Evolutionary conservation across 768 basidiomycete species (phyloP).

Genomic region (Pulveroboletus sp.): DNA sequence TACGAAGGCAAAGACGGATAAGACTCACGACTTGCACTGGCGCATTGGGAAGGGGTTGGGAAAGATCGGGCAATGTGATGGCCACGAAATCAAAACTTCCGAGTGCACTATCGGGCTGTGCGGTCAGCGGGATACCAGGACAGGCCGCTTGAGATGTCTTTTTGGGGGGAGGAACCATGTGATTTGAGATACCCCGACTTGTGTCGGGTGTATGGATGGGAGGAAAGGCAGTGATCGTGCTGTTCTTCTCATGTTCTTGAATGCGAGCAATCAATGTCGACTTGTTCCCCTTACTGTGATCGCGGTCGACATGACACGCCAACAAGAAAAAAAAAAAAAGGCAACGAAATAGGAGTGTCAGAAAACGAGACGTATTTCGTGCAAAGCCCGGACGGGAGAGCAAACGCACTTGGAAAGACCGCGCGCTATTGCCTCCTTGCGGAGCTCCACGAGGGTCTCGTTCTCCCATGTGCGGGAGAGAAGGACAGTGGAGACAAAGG

Average conservation of each 20-base stretch:
- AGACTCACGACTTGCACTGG: slow-evolving; percentile 56
- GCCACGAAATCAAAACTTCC: slow-evolving; percentile 37
- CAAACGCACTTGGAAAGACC: slow-evolving; percentile 50
- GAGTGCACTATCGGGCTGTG: slow-evolving; percentile 16
- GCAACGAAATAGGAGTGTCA: neutral
- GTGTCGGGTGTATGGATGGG: slow-evolving; percentile 10
- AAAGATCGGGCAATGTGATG: slow-evolving; percentile 54
- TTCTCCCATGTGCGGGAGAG: slow-evolving; percentile 55
- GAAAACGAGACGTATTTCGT: neutral
- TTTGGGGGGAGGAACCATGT: slow-evolving; percentile 19
- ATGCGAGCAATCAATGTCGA: slow-evolving; percentile 50
- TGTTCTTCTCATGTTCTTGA: slow-evolving; percentile 43
- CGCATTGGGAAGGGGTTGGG: slow-evolving; percentile 36
- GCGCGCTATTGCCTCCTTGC: slow-evolving; percentile 49
- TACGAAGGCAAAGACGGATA: slow-evolving; percentile 1
- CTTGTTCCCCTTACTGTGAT: slow-evolving; percentile 54
- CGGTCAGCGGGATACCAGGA: slow-evolving; percentile 40
- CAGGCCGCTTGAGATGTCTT: slow-evolving; percentile 29
- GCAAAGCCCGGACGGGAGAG: neutral
- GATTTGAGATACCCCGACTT: slow-evolving; percentile 25
- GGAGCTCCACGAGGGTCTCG: slow-evolving; percentile 45
- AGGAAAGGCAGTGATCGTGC: slow-evolving; percentile 12
- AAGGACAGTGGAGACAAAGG: slow-evolving; percentile 51
- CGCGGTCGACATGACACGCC: slow-evolving; percentile 7
- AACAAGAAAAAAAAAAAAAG: neutral